Conservation (phyloP, 2,329 filamentous ascomycete species). For the Cladosporium sphaerospermum region DNA sequence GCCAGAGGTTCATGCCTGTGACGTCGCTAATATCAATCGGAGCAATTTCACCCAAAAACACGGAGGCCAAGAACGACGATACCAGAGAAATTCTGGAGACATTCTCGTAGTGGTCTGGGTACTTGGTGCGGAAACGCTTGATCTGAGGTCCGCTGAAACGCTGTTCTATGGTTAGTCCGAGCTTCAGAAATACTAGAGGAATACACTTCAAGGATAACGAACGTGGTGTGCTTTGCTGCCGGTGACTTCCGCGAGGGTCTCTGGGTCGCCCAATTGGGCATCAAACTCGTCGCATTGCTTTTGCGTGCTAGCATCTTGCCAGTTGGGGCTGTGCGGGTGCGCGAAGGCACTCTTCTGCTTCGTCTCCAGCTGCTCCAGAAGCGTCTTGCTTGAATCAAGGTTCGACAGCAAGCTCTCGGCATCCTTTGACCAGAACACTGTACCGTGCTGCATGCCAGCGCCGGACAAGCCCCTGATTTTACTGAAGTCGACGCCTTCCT, state of each 20-base stretch:
- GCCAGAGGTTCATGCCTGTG: slow-evolving; percentile 95
- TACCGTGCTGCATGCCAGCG: slow-evolving; percentile 95
- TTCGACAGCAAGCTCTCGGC: slow-evolving; percentile 59
- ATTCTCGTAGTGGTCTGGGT: slow-evolving; percentile 72
- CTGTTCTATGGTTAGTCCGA: slow-evolving; percentile 38
- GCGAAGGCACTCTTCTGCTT: slow-evolving; percentile 59
- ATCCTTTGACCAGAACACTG: slow-evolving; percentile 78
- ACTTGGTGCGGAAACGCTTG: slow-evolving; percentile 72
- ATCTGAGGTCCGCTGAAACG: slow-evolving; percentile 98
- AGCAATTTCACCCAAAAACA: slow-evolving; percentile 79
- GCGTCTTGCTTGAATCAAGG: slow-evolving; percentile 54
- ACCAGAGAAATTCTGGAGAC: slow-evolving; percentile 87
- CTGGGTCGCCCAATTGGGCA: slow-evolving; percentile 56
- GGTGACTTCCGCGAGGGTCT: slow-evolving; percentile 69
- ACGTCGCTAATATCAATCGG: slow-evolving; percentile 92
- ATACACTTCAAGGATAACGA: slow-evolving; percentile 30
- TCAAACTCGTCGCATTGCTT: slow-evolving; percentile 87
- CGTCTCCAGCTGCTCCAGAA: slow-evolving; percentile 64
- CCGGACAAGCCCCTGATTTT: slow-evolving; percentile 78
- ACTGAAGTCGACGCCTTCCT: slow-evolving; percentile 64
- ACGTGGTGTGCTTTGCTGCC: slow-evolving; percentile 94
- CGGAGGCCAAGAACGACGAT: slow-evolving; percentile 87
- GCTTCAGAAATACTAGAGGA: too few relatives aligned
- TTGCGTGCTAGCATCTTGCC: slow-evolving; percentile 96
- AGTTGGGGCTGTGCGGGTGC: slow-evolving; percentile 85